Evolutionary conservation across 1,284 basidiomycete species (phyloP), one percentile per base, ranked within the genome.

Genomic region (Ganoderma lingzhi): DNA sequence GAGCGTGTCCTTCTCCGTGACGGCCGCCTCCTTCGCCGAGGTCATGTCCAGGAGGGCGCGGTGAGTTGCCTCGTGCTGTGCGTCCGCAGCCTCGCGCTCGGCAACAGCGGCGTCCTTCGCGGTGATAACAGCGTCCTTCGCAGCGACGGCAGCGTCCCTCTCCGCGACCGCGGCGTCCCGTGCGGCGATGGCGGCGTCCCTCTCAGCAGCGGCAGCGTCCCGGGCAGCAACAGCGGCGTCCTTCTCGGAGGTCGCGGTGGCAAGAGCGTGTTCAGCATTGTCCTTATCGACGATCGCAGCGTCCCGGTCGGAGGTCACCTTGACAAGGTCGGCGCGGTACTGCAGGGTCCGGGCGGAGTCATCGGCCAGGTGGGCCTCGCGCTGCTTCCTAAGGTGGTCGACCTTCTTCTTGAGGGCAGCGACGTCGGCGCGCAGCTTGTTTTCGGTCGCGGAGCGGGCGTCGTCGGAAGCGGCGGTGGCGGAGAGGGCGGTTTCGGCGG

Each of bases 301-400:
- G 9, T 58, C 56, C 35, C 56, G 3, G 30, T 58, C 56, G 9
- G 56, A 30, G 8, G 56, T 39, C 1, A 58, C 35, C 56, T 58
- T 58, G 35, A 32, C 56, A 35, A 58, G 56, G 56, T 39, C 35
- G 35, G 30, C 35, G 56, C 56, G 56, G 17, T 58, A 39, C 35
- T 58, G 32, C 6, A 58, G 32, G 35, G 56, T 58, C 17, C 56
- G 56, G 9, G 56, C 56, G 35, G 56, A 58, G 56, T 58, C 56
- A 35, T 58, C 56, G 2, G 56, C 56, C 5, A 58, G 56, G n/a
- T 58, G 56, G 9, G 30, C 56, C 56, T 58, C 56, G 56, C 56
- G 56, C 19, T 58, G 56, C 56, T 58, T 39, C 56, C 35, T 37
- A 19, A 58, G 56, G n/a, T 39, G 56, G 17, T 58, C 56, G 56